A percentile compares a stretch with the other conserved stretches of the same genome.
These are phyloP conservation scores for Xylaria bambusicola DNA, from an alignment of 495 filamentous ascomycete species.

Conservation along the genomic window DNA sequence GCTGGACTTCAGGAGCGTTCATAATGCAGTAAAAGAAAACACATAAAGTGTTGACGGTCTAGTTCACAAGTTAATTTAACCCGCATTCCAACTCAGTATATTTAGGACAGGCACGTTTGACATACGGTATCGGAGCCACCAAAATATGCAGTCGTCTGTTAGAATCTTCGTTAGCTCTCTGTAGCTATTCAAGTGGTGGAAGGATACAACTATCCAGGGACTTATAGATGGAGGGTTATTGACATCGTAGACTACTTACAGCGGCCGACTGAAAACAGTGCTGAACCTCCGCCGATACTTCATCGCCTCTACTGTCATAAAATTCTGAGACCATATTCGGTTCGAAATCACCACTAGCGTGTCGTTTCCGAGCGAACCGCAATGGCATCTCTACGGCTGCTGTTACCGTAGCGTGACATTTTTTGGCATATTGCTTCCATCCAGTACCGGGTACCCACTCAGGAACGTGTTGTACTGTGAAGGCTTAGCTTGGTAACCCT, in stretches of 20 bases:
- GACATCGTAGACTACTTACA: slow-evolving; percentile 5
- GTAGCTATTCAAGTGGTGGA: neutral
- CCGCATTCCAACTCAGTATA: neutral
- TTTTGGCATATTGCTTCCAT: slow-evolving; percentile 39
- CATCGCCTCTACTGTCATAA: slow-evolving; percentile 27
- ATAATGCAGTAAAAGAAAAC: slow-evolving; percentile 28
- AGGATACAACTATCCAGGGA: neutral
- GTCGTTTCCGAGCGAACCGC: slow-evolving; percentile 41
- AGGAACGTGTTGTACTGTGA: slow-evolving; percentile 38
- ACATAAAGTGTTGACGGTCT: slow-evolving; percentile 17
- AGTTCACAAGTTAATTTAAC: neutral
- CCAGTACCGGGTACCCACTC: slow-evolving; percentile 49
- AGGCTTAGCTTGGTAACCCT: neutral
- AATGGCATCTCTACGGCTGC: slow-evolving; percentile 36
- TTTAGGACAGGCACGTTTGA: neutral
- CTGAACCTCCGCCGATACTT: slow-evolving; percentile 24
- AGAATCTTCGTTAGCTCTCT: no score
- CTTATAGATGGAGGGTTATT: neutral
- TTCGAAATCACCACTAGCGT: slow-evolving; percentile 25
- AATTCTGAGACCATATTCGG: slow-evolving; percentile 38
- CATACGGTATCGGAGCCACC: slow-evolving; percentile 46
- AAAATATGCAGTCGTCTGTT: slow-evolving; percentile 35
- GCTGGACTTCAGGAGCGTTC: slow-evolving; percentile 30
- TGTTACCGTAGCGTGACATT: slow-evolving; percentile 25
- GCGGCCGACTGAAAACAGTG: slow-evolving; percentile 38